Evolutionary conservation across 1,139 yeast genomes (phyloP).

Genomic region (Saccharomyces pastorianus): DNA sequence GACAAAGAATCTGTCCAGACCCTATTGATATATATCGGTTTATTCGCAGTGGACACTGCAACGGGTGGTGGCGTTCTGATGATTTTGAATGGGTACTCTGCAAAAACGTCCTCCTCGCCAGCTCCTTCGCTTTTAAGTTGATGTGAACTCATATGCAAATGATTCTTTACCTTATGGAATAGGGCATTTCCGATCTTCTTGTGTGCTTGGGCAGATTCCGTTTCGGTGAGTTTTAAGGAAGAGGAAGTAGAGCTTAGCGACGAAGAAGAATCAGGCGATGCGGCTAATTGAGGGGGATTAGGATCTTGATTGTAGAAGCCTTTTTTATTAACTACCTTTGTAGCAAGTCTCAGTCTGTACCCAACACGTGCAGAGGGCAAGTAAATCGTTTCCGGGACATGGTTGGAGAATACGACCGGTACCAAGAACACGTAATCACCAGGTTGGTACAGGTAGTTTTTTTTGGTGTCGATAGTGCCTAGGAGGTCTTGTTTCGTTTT

Average conservation of each 20-base stretch:
- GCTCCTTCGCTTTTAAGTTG: conserved; percentile 5
- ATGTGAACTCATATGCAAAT: conserved; percentile 13
- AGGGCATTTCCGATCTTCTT: conserved; percentile 12
- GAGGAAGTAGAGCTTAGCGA: conserved; percentile 1
- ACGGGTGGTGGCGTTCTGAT: conserved; percentile 75
- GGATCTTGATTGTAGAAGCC: background rate
- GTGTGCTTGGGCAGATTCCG: conserved; percentile 6
- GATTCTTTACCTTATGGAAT: conserved; percentile 21
- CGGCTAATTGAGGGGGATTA: background rate
- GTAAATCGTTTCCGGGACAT: conserved; percentile 60
- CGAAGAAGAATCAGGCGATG: conserved; percentile 1
- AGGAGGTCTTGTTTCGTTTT: conserved; percentile 13
- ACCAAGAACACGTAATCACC: conserved; percentile 76
- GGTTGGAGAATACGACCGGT: conserved; percentile 62
- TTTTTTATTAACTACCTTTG: conserved; percentile 6
- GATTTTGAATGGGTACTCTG: conserved; percentile 28
- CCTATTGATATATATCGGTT: conserved; percentile 75
- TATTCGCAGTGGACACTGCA: conserved; percentile 66
- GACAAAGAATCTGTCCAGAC: conserved; percentile 77
- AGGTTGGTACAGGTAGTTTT: conserved; percentile 32
- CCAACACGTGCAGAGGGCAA: conserved; percentile 40
- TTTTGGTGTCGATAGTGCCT: conserved; percentile 7
- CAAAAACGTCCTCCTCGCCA: conserved; percentile 10
- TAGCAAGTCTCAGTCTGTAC: conserved; percentile 24
- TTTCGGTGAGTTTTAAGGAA: conserved; percentile 6